These are phyloP conservation scores for Xylaria telfairii DNA, from an alignment of 495 filamentous ascomycete genomes.

Conservation along the genomic window DNA sequence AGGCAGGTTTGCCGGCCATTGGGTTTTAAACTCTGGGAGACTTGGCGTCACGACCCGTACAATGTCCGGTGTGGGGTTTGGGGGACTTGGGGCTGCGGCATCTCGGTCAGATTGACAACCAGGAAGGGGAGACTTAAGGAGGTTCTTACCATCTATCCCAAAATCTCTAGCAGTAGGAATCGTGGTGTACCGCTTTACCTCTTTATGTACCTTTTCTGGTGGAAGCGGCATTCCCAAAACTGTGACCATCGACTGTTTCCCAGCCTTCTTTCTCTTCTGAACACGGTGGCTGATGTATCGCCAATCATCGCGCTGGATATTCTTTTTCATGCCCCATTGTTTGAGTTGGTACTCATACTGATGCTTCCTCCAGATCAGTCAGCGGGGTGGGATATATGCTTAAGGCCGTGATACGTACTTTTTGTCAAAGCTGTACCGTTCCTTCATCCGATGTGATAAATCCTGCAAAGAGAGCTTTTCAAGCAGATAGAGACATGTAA, in stretches of 20 bases:
- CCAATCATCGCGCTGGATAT: neutral
- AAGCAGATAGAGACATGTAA: neutral
- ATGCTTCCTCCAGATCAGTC: neutral
- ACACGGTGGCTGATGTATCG: neutral
- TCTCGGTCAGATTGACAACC: neutral
- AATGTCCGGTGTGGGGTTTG: neutral
- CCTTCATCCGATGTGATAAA: neutral
- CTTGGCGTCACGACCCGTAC: neutral
- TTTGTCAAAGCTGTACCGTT: neutral
- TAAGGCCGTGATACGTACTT: neutral
- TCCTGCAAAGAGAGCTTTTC: neutral
- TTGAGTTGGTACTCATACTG: constrained; percentile 12
- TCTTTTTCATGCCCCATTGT: constrained; percentile 9
- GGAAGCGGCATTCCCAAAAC: neutral
- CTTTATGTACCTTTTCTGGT: neutral
- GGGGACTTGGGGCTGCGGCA: neutral
- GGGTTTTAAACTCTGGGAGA: neutral
- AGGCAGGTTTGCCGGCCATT: neutral
- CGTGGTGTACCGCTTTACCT: constrained; percentile 1
- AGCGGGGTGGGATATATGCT: neutral
- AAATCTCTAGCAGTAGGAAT: constrained; percentile 3
- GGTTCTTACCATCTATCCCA: neutral
- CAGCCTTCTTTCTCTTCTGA: neutral
- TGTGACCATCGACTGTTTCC: neutral
- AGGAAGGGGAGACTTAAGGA: neutral